Base-by-base conservation (phyloP, 108 stramenopile genomes). In the Skeletonema costatum region DNA sequence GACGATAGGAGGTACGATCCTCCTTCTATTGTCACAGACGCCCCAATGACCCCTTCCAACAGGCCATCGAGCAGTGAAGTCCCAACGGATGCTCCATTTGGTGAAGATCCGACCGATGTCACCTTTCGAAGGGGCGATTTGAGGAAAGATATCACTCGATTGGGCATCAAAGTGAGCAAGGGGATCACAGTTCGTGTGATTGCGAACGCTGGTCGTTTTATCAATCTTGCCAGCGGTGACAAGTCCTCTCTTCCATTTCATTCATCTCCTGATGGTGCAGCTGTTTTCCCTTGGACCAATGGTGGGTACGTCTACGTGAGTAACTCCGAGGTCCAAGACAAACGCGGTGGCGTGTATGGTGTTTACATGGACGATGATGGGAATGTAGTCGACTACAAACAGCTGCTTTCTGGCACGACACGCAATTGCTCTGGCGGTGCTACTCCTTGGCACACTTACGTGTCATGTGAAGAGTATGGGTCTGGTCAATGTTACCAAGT, bases 361-460 rank as follows among this genome's bases (percentile, higher is more conserved):
- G 60, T 76, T 10, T 74, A 78, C 36, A 82, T 85, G 56, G 81
- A 85, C 42, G 5, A 46, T 9, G 16, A 53, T 56, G 77, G 77
- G 5, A 46, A 66, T 38, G 32, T 79, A 32, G 4, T 64, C 33
- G 72, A 82, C 31, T 85, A 82, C 72, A 82, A 66, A 31, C 41
- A 14, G 32, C 21, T 78, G 5, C 66, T 82, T 11, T 38, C 53
- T 2, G 66, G 77, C 5, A 85, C 81, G 10, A 66, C 51, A 12
- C 17, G 74, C 32, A 86, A 80, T 58, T 83, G 82, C 33, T 79
- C 66, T 0, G 85, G 85, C n/a, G 85, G 81, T 11, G 62, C 66
- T 0, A 87, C 82, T 5, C 85, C 85, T 30, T 88, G 87, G 87
- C 71, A 77, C 48, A 89, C 90, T 14, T 90, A 78, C 76, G 77